Base-by-base conservation (phyloP, 73 alveolate species). In the Durusdinium trenchii region DNA sequence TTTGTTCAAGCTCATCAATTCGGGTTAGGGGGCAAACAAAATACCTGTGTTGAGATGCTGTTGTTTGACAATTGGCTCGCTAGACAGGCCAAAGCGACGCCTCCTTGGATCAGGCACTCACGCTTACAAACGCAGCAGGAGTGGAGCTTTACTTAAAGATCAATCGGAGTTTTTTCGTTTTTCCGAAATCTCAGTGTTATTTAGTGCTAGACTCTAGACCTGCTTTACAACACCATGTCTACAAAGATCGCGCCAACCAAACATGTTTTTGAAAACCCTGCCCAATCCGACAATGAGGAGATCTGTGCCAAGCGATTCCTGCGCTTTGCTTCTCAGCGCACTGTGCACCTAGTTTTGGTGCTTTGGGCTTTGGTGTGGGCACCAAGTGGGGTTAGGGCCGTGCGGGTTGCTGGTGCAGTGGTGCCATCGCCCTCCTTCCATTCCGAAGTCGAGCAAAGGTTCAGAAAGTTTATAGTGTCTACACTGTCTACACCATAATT, bases 91-190 rank as follows among this genome's bases (percentile, higher is more conserved):
- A 64, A 79, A 26, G 90, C 32, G 69, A 47, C 96, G 35, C 96
- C 96, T 28, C 96, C 96, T 20, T 89, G 96, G 96, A 89, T 89
- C 7, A 62, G 81, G 28, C 96, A 89, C 52, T 48, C 85, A 20
- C 96, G 78, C 67, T 48, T 89, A 86, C 96, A 89, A 43, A 89
- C 96, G 69, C 96, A 89, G 96, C 96, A 89, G 96, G 96, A 86
- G 62, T 30, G 61, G 46, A 62, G 43, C 76, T 62, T n/a, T 7
- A 5, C 32, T 64, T 64, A 40, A 26, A 26, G 78, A 26, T 26
- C 78, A 14, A 64, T 23, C 42, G 38, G 5, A 64, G 78, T 23
- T 64, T 64, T 64, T 64, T 10, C 7, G 78, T 5, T 9, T 7
- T n/a, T n/a, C n/a, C n/a, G n/a, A n/a, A n/a, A n/a, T n/a, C n/a